These are phyloP conservation scores for Epichloe scottii DNA, from an alignment of 2,329 filamentous ascomycete species.

Conservation along the genomic window DNA sequence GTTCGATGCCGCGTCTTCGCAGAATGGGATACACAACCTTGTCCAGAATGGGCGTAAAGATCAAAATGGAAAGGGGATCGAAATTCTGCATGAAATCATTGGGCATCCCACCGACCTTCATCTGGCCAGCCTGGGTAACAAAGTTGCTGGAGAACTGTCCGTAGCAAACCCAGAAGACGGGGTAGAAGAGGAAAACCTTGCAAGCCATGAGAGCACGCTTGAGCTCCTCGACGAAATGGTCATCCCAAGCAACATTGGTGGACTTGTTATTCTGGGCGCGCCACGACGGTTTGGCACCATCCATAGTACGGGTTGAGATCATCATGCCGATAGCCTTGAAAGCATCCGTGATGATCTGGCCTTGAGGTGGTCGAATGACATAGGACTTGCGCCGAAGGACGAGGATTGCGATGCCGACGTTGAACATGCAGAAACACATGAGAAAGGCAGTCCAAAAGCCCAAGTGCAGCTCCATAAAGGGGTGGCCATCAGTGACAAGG, in stretches of 20 bases:
- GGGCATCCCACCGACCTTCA: constrained; percentile 52
- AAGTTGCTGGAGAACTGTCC: constrained; percentile 56
- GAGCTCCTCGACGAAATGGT: constrained; percentile 60
- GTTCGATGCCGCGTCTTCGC: constrained; percentile 41
- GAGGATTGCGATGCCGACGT: constrained; percentile 42
- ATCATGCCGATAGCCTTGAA: constrained; percentile 37
- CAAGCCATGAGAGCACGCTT: constrained; percentile 55
- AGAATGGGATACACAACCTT: constrained; percentile 48
- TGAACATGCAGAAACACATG: constrained; percentile 48
- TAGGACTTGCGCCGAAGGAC: constrained; percentile 33
- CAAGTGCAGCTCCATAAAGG: constrained; percentile 55
- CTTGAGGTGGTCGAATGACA: constrained; percentile 41
- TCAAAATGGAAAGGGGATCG: constrained; percentile 52
- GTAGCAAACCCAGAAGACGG: constrained; percentile 57
- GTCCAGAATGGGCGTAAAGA: constrained; percentile 55
- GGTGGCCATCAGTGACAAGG: constrained; percentile 53
- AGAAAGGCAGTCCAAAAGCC: constrained; percentile 56
- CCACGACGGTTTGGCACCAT: constrained; percentile 56
- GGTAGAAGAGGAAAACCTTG: constrained; percentile 56
- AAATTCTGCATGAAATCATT: constrained; percentile 61
- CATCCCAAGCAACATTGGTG: constrained; percentile 44
- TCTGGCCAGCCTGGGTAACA: constrained; percentile 45
- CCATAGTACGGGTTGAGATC: constrained; percentile 29
- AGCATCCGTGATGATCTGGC: constrained; percentile 52
- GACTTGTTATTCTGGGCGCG: constrained; percentile 37